Evolutionary conservation across 169 alveolate genomes (phyloP).

Genomic region (Eimeria mitis): DNA sequence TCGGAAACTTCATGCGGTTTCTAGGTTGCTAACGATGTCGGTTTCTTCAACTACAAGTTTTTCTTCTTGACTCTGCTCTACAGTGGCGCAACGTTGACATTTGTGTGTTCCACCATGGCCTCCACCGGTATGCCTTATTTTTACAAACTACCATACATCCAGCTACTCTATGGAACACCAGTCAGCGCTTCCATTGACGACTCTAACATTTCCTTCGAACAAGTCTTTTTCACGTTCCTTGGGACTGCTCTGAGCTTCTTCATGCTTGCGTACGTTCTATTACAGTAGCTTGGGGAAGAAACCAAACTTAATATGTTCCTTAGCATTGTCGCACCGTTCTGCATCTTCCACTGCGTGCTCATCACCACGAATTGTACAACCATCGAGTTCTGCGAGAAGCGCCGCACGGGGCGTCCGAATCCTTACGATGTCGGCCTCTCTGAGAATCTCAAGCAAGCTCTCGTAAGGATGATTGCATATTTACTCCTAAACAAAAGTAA

Average conservation of each 20-base stretch:
- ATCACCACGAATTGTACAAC: conserved; percentile 84
- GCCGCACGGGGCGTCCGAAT: conserved; percentile 82
- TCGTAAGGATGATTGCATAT: conserved; percentile 45
- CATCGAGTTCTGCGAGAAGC: conserved; percentile 86
- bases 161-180: conserved; percentile 26
- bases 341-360: conserved; percentile 83
- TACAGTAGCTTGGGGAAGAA: not conserved
- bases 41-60: conserved; percentile 83
- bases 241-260: conserved; percentile 78
- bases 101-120: conserved; percentile 46
- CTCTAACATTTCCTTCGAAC: conserved; percentile 78
- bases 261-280: conserved; percentile 53
- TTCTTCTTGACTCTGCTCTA: conserved; percentile 86
- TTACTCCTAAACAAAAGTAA: not conserved
- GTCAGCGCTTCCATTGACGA: conserved; percentile 72
- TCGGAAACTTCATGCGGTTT: not conserved
- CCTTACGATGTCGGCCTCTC: conserved; percentile 84
- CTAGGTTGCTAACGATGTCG: conserved; percentile 81
- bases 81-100: conserved; percentile 36
- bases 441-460: conserved; percentile 81
- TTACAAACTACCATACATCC: not conserved
- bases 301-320: conserved; percentile 42
- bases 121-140: conserved; percentile 39
- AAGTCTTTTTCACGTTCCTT: conserved; percentile 80
- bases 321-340: conserved; percentile 84